Base-by-base conservation (phyloP, 1,139 yeast species). In the Diutina mesorugosa region DNA sequence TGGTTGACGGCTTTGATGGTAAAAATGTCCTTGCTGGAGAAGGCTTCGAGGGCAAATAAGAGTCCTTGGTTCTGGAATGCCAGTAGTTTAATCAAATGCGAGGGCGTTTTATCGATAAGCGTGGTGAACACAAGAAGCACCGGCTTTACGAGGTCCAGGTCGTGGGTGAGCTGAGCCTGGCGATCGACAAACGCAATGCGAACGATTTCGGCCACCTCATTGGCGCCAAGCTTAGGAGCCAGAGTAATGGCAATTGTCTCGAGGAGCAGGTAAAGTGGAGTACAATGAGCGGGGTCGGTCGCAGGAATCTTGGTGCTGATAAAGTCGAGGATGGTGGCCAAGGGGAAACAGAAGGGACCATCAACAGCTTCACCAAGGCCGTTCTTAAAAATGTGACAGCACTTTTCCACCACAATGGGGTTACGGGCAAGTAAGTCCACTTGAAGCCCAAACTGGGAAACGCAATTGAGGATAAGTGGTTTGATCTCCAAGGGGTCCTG, bases 1-100 rank as follows among this genome's bases (percentile, higher is more conserved):
- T 79, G 77, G 57, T 81, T 74, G 0, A 81, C 74, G 0, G 90
- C 75, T 59, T 81, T 80, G 51, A 89, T 69, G 2, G 88, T 80
- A 62, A 85, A 83, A 56, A 85, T 76, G 66, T 89, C 96, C 55
- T 77, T 77, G 0, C 83, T 76, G 8, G 69, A 64, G 51, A 88
- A 69, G 14, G 80, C 74, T 6, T 72, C 67, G 4, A 85, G 65
- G 46, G 73, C 70, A 66, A 77, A 72, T 21, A 71, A 70, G 29
- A 83, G 55, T 12, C 82, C 62, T n/a, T 58, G 46, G 66, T 60
- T 14, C 72, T 69, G 54, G 78, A 72, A 1, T 65, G 60, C 0
- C 64, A 61, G 29, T 6, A 54, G 16, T 38, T 14, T n/a, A 72
- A 65, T 60, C 1, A 83, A 62, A 46, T 81, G 68, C 0, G 73